Conservation (phyloP, 1,139 yeast genomes). For the Protomyces pachydermus region DNA sequence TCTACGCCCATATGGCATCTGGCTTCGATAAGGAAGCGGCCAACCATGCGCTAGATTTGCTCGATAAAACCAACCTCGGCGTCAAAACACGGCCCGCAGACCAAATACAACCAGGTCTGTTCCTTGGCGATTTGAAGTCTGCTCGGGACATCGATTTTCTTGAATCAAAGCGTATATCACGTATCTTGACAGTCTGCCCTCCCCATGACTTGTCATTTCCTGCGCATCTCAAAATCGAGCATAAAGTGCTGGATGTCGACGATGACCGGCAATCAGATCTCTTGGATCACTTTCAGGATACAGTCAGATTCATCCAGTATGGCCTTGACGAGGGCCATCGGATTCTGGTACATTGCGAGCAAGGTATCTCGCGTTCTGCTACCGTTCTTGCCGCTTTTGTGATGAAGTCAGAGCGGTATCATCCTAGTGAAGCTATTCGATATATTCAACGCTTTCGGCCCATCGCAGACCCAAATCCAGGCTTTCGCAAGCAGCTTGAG, state of each 20-base stretch:
- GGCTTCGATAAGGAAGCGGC: slow-evolving; percentile 9
- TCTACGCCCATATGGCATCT: not conserved
- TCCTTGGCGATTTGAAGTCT: slow-evolving; percentile 17
- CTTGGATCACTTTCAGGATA: slow-evolving; percentile 53
- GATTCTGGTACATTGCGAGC: slow-evolving; percentile 46
- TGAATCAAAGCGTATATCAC: slow-evolving; percentile 5
- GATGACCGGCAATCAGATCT: slow-evolving; percentile 62
- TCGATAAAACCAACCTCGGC: slow-evolving; percentile 3
- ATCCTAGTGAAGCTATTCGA: slow-evolving; percentile 57
- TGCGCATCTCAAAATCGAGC: slow-evolving; percentile 40
- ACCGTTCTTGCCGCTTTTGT: slow-evolving; percentile 68
- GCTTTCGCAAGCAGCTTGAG: slow-evolving; percentile 65
- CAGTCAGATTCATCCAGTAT: slow-evolving; percentile 61
- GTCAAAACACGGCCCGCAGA: slow-evolving; percentile 19
- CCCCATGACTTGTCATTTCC: not conserved
- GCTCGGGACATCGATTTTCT: not conserved
- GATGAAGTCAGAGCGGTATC: slow-evolving; percentile 65
- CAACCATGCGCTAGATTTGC: slow-evolving; percentile 10
- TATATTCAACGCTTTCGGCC: slow-evolving; percentile 62
- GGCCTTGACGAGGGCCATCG: slow-evolving; percentile 47
- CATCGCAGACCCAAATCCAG: slow-evolving; percentile 63
- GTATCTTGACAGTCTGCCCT: slow-evolving; percentile 13
- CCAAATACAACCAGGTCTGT: slow-evolving; percentile 23
- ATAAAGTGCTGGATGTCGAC: slow-evolving; percentile 62
- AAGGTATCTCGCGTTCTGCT: slow-evolving; percentile 80